Conservation (phyloP, 768 basidiomycete genomes). For the Cantharellus cinnabarinus region DNA sequence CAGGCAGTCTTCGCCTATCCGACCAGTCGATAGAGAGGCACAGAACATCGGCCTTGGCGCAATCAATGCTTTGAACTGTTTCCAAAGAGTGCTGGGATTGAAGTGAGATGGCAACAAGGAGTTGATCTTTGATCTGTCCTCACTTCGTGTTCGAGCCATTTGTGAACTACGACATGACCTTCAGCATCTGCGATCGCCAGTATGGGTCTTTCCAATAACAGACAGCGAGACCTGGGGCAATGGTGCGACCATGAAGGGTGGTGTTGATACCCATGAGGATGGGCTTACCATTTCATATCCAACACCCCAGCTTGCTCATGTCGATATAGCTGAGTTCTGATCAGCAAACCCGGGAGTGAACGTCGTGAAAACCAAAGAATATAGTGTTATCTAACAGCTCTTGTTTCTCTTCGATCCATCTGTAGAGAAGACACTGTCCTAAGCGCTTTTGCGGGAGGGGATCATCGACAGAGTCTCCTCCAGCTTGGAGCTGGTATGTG, state of each 20-base stretch:
- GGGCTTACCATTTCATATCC: conserved; percentile 78
- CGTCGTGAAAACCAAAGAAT: background rate
- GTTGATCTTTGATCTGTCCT: background rate
- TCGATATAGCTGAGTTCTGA: conserved; percentile 36
- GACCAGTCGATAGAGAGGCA: conserved; percentile 93
- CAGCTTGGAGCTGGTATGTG: conserved; percentile 62
- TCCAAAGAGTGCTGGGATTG: conserved; percentile 10
- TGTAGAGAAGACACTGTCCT: conserved; percentile 59
- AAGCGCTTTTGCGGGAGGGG: conserved; percentile 16
- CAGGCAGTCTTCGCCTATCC: conserved; percentile 24
- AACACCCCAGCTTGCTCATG: conserved; percentile 61
- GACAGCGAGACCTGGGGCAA: background rate
- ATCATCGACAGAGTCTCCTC: conserved; percentile 6
- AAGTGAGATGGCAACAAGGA: background rate
- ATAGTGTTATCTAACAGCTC: background rate
- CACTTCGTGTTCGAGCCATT: conserved; percentile 33
- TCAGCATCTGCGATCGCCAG: conserved; percentile 73
- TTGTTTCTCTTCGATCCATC: conserved; percentile 6
- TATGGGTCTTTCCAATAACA: conserved; percentile 17
- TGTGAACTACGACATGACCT: conserved; percentile 48
- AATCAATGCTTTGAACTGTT: conserved; percentile 13
- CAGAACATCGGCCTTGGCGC: conserved; percentile 32
- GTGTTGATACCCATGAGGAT: background rate
- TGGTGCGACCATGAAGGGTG: no score
- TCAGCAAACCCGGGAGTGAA: background rate